Conservation (phyloP, 1,139 yeast genomes). For the Suhomyces yuchorum region DNA sequence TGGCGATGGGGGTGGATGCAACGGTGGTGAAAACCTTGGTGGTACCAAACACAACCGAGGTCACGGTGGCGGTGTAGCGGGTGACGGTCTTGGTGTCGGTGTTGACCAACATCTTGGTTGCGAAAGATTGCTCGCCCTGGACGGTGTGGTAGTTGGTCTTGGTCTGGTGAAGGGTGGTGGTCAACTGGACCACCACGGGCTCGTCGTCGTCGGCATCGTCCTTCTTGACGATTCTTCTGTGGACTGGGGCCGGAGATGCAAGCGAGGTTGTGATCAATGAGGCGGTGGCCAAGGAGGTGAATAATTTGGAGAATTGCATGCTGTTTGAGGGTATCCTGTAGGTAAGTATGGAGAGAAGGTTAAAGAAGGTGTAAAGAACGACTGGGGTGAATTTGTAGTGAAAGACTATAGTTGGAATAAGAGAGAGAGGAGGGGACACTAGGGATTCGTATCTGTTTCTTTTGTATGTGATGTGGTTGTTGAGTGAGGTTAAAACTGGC, state of each 20-base stretch:
- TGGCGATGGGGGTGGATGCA: slow-evolving; percentile 37
- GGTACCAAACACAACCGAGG: slow-evolving; percentile 45
- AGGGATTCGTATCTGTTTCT: slow-evolving; percentile 12
- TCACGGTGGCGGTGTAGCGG: slow-evolving; percentile 49
- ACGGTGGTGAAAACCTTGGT: slow-evolving; percentile 44
- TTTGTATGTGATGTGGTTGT: slow-evolving; percentile 6
- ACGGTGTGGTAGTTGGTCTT: slow-evolving; percentile 39
- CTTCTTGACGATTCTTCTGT: slow-evolving; percentile 12
- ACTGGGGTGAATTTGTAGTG: slow-evolving; percentile 21
- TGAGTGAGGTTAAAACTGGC: background rate
- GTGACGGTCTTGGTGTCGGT: slow-evolving; percentile 44
- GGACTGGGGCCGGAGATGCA: slow-evolving; percentile 31
- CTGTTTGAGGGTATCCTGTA: slow-evolving; percentile 13
- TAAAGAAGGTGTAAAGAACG: slow-evolving; percentile 16
- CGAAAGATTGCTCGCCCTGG: slow-evolving; percentile 33
- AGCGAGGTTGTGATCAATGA: slow-evolving; percentile 25
- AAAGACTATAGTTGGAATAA: slow-evolving; percentile 17
- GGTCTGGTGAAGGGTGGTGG: slow-evolving; percentile 39
- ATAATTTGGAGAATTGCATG: slow-evolving; percentile 39
- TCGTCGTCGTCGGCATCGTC: slow-evolving; percentile 24
- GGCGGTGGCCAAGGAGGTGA: slow-evolving; percentile 26
- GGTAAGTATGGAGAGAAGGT: background rate
- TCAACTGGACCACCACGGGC: slow-evolving; percentile 38
- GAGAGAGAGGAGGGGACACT: slow-evolving; percentile 15
- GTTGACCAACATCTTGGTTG: slow-evolving; percentile 32